These are phyloP conservation scores for Suillus cothurnatus DNA, from an alignment of 768 basidiomycete species.

Conservation along the genomic window DNA sequence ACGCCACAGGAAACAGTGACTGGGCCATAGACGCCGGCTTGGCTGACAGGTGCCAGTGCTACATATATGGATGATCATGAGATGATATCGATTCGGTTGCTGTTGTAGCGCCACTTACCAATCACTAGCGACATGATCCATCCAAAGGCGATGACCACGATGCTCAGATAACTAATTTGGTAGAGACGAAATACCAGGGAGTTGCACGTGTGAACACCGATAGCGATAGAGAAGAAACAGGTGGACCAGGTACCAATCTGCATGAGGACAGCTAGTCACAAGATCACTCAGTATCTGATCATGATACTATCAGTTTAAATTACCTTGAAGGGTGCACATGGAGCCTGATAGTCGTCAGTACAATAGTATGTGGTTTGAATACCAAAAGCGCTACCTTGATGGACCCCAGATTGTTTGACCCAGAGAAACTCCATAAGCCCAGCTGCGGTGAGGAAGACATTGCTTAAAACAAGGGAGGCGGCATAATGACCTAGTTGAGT, in stretches of 20 bases:
- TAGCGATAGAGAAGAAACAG: constrained; percentile 65
- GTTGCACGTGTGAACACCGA: constrained; percentile 69
- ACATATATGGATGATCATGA: constrained; percentile 24
- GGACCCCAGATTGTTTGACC: constrained; percentile 46
- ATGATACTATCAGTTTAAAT: constrained; percentile 2
- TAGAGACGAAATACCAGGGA: constrained; percentile 61
- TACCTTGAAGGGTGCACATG: constrained; percentile 65
- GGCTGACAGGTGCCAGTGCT: constrained; percentile 38
- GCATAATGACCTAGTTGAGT: constrained; percentile 73
- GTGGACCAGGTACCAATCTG: constrained; percentile 63
- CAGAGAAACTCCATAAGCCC: constrained; percentile 59
- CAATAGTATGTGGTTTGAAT: background rate
- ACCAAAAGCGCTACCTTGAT: constrained; percentile 41
- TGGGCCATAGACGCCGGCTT: constrained; percentile 51
- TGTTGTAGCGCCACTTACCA: constrained; percentile 43
- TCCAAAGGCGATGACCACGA: constrained; percentile 46
- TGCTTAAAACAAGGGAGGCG: constrained; percentile 61
- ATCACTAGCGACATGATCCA: constrained; percentile 53
- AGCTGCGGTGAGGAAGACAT: constrained; percentile 53
- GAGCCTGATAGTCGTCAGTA: constrained; percentile 35
- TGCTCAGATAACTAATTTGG: constrained; percentile 51
- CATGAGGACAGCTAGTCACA: constrained; percentile 50
- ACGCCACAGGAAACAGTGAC: constrained; percentile 57
- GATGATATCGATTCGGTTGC: background rate
- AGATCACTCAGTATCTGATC: constrained; percentile 6